These are phyloP conservation scores for Euphorbia tirucalli DNA, from an alignment of 345 rosid genomes.

Conservation along the genomic window DNA sequence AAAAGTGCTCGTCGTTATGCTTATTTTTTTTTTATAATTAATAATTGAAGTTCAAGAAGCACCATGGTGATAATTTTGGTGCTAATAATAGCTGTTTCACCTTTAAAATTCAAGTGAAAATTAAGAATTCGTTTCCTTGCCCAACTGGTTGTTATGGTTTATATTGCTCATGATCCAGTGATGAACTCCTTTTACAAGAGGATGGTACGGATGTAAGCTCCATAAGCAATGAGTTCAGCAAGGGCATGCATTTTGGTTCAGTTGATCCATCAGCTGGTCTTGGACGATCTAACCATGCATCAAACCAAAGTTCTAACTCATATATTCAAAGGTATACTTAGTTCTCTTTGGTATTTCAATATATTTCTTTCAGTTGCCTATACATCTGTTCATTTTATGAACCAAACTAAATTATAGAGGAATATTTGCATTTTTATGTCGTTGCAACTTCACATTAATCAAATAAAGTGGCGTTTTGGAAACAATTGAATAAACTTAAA, in stretches of 20 bases:
- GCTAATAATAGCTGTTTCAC: neutral
- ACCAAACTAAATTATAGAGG: neutral
- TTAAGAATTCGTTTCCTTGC: neutral
- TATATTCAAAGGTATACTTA: conserved; percentile 55
- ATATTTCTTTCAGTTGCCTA: neutral
- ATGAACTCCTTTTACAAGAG: conserved; percentile 85
- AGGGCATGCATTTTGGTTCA: conserved; percentile 67
- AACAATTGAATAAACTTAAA: neutral
- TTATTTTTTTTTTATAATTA: neutral
- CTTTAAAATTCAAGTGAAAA: neutral
- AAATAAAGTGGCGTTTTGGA: neutral
- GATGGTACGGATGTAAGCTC: conserved; percentile 58
- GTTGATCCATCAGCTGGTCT: conserved; percentile 48
- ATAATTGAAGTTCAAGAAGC: neutral
- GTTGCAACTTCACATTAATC: neutral
- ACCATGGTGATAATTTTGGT: neutral
- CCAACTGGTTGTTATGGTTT: conserved; percentile 9
- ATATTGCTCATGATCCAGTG: conserved; percentile 49
- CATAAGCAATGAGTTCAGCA: conserved; percentile 59
- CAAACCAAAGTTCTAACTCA: conserved; percentile 46
- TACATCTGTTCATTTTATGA: neutral
- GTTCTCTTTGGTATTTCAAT: neutral
- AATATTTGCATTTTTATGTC: neutral
- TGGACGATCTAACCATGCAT: conserved; percentile 47
- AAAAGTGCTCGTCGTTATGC: neutral